Evolutionary conservation across 148 eudicot genomes (phyloP).

Genomic region (Fagopyrum tataricum): DNA sequence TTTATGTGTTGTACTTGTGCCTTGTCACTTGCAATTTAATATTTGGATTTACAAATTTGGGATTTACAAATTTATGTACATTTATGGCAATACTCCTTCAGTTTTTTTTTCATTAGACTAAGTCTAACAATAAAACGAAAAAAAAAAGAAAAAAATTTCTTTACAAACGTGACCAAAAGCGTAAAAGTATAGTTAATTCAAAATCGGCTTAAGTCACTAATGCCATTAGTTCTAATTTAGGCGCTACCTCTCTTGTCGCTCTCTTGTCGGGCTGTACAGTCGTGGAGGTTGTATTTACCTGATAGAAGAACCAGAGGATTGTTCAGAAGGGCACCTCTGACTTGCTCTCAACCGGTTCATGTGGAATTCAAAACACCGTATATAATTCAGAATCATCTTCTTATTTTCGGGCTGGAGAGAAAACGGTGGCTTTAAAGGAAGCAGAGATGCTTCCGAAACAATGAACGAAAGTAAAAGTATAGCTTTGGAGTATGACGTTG

Average conservation of each 20-base stretch:
- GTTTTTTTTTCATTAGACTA: background rate
- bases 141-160: background rate
- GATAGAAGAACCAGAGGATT: constrained; percentile 19
- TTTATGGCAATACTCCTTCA: background rate
- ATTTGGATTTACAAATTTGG: background rate
- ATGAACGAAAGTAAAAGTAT: constrained; percentile 32
- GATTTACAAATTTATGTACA: background rate
- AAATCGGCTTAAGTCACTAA: background rate
- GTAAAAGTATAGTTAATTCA: background rate
- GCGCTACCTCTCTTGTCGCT: background rate
- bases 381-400: constrained; percentile 28
- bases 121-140: background rate
- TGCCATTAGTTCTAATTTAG: background rate
- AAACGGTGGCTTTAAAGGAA: constrained; percentile 39
- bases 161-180: background rate
- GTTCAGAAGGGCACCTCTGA: constrained; percentile 15
- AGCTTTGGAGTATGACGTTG: constrained; percentile 32
- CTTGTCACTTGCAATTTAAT: too few species aligned
- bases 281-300: constrained; percentile 30
- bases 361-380: constrained; percentile 27
- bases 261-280: constrained; percentile 23
- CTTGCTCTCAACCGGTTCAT: constrained; percentile 21
- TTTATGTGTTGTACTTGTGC: too few species aligned
- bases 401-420: constrained; percentile 18
- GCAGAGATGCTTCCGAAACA: constrained; percentile 31